Percentiles rank a stretch among this genome's conserved stretches.
Conservation (phyloP, 2,329 filamentous ascomycete genomes). For the Clarireedia hainanense region DNA sequence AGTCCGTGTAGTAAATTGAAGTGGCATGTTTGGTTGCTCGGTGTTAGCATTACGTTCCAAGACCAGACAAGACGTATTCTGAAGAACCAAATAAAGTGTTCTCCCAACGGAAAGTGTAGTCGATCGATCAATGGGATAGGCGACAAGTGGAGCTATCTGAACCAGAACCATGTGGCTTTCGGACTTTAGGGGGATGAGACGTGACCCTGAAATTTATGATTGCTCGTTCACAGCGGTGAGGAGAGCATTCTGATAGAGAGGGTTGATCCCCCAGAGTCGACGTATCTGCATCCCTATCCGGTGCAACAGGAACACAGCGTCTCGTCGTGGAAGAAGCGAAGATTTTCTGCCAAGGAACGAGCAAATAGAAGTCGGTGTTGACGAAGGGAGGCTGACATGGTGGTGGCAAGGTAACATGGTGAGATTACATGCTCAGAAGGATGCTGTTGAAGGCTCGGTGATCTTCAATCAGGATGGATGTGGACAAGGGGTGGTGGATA, state of each 20-base stretch:
- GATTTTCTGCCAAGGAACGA: neutral
- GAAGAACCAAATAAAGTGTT: neutral
- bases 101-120: neutral
- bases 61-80: neutral
- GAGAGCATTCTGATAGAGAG: neutral
- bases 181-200: neutral
- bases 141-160: neutral
- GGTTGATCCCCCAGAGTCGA: no score
- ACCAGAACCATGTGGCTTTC: conserved; percentile 1
- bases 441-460: no score
- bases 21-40: no score
- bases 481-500: no score
- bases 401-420: neutral
- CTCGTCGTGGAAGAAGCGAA: neutral
- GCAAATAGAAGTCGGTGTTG: neutral
- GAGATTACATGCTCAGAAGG: neutral
- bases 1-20: no score
- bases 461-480: no score
- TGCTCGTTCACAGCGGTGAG: conserved; percentile 2
- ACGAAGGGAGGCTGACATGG: neutral
- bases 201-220: conserved; percentile 5
- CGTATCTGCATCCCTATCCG: no score
- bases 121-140: neutral
- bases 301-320: no score
- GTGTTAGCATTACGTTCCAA: no score